These are phyloP conservation scores for Boletus semigastroideus DNA, from an alignment of 1,284 basidiomycete genomes.

Conservation along the genomic window DNA sequence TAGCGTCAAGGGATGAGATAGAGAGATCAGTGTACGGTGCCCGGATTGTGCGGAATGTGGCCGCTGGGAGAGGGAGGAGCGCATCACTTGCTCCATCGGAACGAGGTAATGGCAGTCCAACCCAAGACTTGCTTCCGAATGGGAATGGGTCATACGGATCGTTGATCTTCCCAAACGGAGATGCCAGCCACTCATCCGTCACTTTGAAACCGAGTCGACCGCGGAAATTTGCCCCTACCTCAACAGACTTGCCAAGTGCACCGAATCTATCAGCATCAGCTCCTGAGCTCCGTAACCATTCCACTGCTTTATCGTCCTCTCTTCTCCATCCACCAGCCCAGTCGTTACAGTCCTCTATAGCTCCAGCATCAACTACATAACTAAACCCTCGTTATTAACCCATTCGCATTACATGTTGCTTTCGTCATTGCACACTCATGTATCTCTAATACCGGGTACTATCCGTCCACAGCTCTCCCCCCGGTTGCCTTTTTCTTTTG, in stretches of 20 bases:
- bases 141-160: constrained; percentile 12
- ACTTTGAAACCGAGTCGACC: constrained; percentile 22
- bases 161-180: constrained; percentile 26
- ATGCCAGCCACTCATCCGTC: constrained; percentile 17
- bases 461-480: neutral
- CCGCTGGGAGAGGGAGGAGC: constrained; percentile 43
- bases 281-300: constrained; percentile 27
- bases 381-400: constrained; percentile 18
- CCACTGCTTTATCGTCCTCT: constrained; percentile 7
- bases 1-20: constrained; percentile 29
- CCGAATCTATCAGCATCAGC: constrained; percentile 24
- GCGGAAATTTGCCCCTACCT: constrained; percentile 9
- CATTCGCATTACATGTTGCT: constrained; percentile 11
- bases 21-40: constrained; percentile 38
- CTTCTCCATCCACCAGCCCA: constrained; percentile 9
- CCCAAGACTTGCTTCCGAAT: constrained; percentile 11
- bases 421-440: constrained; percentile 22
- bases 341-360: constrained; percentile 11
- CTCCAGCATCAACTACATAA: constrained; percentile 20
- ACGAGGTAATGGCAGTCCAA: constrained; percentile 5
- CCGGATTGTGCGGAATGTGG: constrained; percentile 58
- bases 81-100: constrained; percentile 32
- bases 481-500: neutral
- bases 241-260: constrained; percentile 6
- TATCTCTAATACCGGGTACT: constrained; percentile 27